Percentiles rank a stretch among this genome's conserved stretches.
These are phyloP conservation scores for Penicillium sp. DNA, from an alignment of 2,329 filamentous ascomycete species.

Conservation along the genomic window DNA sequence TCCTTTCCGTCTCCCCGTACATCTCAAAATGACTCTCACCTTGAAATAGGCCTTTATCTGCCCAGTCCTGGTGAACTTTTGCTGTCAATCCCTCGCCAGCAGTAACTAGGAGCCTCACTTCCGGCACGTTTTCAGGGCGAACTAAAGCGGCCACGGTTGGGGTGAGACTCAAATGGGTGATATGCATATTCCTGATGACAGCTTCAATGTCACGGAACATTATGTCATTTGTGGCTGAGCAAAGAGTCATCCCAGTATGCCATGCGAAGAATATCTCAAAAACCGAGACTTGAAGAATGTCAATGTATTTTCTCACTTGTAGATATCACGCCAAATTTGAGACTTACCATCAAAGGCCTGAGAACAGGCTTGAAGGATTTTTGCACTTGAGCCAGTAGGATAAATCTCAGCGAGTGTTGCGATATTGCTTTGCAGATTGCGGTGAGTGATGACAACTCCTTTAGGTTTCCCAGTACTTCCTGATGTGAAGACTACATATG, in stretches of 20 bases:
- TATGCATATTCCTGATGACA: slow-evolving; percentile 57
- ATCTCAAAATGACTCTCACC: slow-evolving; percentile 36
- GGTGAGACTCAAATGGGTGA: slow-evolving; percentile 81
- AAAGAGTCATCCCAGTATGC: slow-evolving; percentile 73
- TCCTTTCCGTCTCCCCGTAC: background rate
- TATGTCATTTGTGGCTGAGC: slow-evolving; percentile 68
- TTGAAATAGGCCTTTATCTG: slow-evolving; percentile 64
- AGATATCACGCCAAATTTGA: background rate
- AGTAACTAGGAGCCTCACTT: slow-evolving; percentile 71
- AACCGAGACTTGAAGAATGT: slow-evolving; percentile 60
- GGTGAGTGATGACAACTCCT: slow-evolving; percentile 71
- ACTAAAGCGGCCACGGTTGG: slow-evolving; percentile 79
- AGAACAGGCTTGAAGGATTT: slow-evolving; percentile 77
- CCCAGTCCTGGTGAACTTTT: slow-evolving; percentile 68
- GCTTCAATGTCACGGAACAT: slow-evolving; percentile 69
- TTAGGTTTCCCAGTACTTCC: slow-evolving; percentile 79
- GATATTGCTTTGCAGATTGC: slow-evolving; percentile 74
- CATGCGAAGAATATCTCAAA: slow-evolving; percentile 89
- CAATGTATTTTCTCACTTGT: slow-evolving; percentile 11
- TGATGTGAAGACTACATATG: slow-evolving; percentile 79
- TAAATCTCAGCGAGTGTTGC: slow-evolving; percentile 63
- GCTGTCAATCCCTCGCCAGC: slow-evolving; percentile 76
- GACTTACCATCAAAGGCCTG: slow-evolving; percentile 67
- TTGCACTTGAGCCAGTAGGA: slow-evolving; percentile 50
- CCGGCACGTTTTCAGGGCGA: slow-evolving; percentile 63